A percentile compares a stretch with the other conserved stretches of the same genome.
These are phyloP conservation scores for Gonium pectorale DNA, from an alignment of 139 green algal genomes.

Conservation along the genomic window DNA sequence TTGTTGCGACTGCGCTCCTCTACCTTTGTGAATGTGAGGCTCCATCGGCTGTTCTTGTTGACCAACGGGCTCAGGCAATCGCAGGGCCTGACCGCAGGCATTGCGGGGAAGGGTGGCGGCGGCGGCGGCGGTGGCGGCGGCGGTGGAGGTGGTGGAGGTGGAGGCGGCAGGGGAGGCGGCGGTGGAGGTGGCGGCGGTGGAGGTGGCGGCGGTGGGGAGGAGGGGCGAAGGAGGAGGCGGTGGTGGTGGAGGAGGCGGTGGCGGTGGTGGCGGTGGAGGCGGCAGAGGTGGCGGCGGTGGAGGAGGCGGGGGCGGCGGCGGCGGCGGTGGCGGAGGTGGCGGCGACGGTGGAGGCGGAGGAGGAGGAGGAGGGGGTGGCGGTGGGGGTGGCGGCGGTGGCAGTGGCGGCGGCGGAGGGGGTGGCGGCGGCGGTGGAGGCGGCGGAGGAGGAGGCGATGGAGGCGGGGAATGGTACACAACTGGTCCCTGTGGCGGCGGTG, in stretches of 20 bases:
- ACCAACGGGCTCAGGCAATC: conserved; percentile 58
- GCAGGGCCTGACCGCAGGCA: neutral
- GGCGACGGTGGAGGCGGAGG: conserved; percentile 4
- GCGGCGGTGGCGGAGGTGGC: neutral
- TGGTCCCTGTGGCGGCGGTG: neutral
- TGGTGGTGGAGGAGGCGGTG: neutral
- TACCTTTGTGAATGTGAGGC: conserved; percentile 15
- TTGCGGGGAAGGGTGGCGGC: conserved; percentile 10
- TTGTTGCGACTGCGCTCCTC: neutral
- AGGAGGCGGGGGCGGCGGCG: neutral
- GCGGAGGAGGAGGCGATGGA: neutral
- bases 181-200: conserved; percentile 13
- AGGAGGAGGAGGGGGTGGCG: conserved; percentile 21
- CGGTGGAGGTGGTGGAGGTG: conserved; percentile 16
- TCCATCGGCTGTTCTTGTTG: conserved; percentile 47
- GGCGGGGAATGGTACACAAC: neutral
- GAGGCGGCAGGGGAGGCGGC: neutral
- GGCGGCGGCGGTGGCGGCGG: conserved; percentile 10
- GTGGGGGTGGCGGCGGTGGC: neutral
- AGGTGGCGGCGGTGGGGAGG: conserved; percentile 15
- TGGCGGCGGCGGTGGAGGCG: neutral
- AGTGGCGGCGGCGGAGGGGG: neutral
- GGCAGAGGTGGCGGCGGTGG: conserved; percentile 13
- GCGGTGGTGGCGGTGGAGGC: neutral
- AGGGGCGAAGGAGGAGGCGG: conserved; percentile 15